These are phyloP conservation scores for Phlegmacium glaucopus DNA, from an alignment of 768 basidiomycete species.

Conservation along the genomic window DNA sequence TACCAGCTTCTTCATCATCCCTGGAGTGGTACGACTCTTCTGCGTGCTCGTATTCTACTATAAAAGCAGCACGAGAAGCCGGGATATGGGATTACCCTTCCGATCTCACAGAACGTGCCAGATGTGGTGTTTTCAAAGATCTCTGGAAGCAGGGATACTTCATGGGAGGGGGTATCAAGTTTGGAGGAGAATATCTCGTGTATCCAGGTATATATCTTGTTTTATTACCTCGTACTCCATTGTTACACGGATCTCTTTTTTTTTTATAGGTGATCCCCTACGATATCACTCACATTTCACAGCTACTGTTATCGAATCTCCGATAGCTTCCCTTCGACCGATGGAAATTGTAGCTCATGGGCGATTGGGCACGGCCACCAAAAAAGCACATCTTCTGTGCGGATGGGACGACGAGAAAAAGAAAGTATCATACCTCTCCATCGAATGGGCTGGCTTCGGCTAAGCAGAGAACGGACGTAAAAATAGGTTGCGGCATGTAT, in stretches of 20 bases:
- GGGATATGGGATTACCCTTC: constrained; percentile 78
- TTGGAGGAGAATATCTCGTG: constrained; percentile 94
- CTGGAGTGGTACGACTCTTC: constrained; percentile 63
- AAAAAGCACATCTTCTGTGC: constrained; percentile 91
- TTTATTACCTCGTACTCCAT: not conserved
- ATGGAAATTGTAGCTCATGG: constrained; percentile 97
- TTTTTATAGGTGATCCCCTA: constrained; percentile 80
- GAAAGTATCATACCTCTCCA: constrained; percentile 68
- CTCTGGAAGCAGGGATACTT: constrained; percentile 84
- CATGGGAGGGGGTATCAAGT: constrained; percentile 88
- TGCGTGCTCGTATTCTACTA: constrained; percentile 44
- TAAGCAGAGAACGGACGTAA: constrained; percentile 23
- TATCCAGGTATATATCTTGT: constrained; percentile 76
- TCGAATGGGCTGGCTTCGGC: constrained; percentile 93
- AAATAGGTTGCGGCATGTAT: constrained; percentile 1
- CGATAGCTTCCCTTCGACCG: constrained; percentile 58
- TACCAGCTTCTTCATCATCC: constrained; percentile 60
- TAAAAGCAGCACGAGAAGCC: constrained; percentile 59
- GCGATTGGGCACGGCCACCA: constrained; percentile 92
- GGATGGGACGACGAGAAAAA: constrained; percentile 76
- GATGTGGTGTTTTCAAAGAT: constrained; percentile 75
- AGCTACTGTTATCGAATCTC: constrained; percentile 73
- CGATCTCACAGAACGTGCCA: constrained; percentile 62
- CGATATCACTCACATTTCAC: constrained; percentile 97
- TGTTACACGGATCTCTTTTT: not conserved